These are phyloP conservation scores for Manihot esculenta DNA, from an alignment of 441 rosid species.

Conservation along the genomic window DNA sequence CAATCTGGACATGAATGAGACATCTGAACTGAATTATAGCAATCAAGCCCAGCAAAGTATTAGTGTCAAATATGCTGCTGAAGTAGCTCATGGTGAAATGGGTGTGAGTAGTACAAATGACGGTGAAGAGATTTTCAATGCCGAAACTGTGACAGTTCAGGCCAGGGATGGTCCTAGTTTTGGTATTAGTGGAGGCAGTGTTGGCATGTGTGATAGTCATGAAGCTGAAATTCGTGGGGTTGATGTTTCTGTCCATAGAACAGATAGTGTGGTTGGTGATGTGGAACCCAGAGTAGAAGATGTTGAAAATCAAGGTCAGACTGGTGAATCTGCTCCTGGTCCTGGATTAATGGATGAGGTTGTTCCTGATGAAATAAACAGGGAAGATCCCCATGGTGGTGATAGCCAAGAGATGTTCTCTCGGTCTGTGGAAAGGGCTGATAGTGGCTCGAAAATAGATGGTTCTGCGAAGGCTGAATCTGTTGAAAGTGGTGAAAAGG, in stretches of 20 bases:
- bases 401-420: slow-evolving; percentile 95
- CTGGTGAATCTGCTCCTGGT: slow-evolving; percentile 95
- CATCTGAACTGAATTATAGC: slow-evolving; percentile 89
- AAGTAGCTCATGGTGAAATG: slow-evolving; percentile 70
- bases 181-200: slow-evolving; percentile 98
- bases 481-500: slow-evolving; percentile 92
- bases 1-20: slow-evolving; percentile 82
- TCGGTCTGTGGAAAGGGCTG: slow-evolving; percentile 80
- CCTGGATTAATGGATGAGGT: slow-evolving; percentile 89
- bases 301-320: slow-evolving; percentile 94
- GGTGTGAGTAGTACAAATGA: slow-evolving; percentile 95
- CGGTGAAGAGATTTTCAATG: slow-evolving; percentile 88
- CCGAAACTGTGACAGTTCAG: slow-evolving; percentile 83
- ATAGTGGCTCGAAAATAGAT: slow-evolving; percentile 91
- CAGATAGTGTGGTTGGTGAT: slow-evolving; percentile 90
- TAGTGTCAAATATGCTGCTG: slow-evolving; percentile 70
- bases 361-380: slow-evolving; percentile 70
- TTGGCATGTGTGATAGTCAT: slow-evolving; percentile 99
- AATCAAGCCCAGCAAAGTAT: slow-evolving; percentile 98
- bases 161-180: slow-evolving; percentile 90
- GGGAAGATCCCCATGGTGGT: slow-evolving; percentile 72
- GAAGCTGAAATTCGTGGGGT: slow-evolving; percentile 99
- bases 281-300: slow-evolving; percentile 88
- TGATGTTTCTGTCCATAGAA: slow-evolving; percentile 86
- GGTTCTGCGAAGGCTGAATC: slow-evolving; percentile 93